Evolutionary conservation across 2,329 filamentous ascomycete species (phyloP).

Genomic region (Ceratocystis variospora): DNA sequence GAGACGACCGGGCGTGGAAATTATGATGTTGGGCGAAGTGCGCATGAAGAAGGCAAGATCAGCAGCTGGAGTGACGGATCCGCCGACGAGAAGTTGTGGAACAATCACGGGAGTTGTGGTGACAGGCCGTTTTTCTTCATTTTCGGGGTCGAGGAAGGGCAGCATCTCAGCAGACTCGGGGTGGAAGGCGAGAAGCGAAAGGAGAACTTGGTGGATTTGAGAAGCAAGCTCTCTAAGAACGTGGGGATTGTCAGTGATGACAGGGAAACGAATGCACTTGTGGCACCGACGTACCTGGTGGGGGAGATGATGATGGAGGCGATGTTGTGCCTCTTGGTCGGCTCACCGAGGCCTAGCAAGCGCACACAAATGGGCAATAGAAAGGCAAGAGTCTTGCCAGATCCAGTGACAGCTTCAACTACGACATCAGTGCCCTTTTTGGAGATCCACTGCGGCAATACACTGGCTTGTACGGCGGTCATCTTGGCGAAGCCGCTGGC

Average conservation of each 20-base stretch:
- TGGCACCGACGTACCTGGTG: slow-evolving; percentile 28
- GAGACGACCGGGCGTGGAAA: slow-evolving; percentile 81
- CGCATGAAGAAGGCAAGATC: slow-evolving; percentile 77
- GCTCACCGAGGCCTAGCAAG: slow-evolving; percentile 63
- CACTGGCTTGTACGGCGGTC: slow-evolving; percentile 89
- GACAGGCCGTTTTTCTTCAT: slow-evolving; percentile 42
- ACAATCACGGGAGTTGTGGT: slow-evolving; percentile 45
- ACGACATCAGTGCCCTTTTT: slow-evolving; percentile 69
- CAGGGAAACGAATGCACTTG: neutral
- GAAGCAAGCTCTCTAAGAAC: slow-evolving; percentile 66
- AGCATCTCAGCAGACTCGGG: slow-evolving; percentile 57
- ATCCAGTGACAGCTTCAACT: slow-evolving; percentile 83
- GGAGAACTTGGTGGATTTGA: slow-evolving; percentile 74
- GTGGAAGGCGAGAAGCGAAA: slow-evolving; percentile 70
- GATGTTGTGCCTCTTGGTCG: slow-evolving; percentile 78
- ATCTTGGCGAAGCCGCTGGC: slow-evolving; percentile 77
- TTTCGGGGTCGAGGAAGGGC: slow-evolving; percentile 35
- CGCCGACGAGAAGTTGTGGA: slow-evolving; percentile 79
- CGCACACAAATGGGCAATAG: slow-evolving; percentile 73
- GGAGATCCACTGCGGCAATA: slow-evolving; percentile 73
- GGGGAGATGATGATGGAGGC: slow-evolving; percentile 85
- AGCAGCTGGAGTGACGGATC: slow-evolving; percentile 63
- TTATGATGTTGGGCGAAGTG: slow-evolving; percentile 72
- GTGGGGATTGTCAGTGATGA: neutral
- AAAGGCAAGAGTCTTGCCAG: slow-evolving; percentile 80